Percentiles rank a stretch among this genome's conserved stretches.
These are phyloP conservation scores for Przewalskia tangutica DNA, from an alignment of 257 asterid species.

Conservation along the genomic window DNA sequence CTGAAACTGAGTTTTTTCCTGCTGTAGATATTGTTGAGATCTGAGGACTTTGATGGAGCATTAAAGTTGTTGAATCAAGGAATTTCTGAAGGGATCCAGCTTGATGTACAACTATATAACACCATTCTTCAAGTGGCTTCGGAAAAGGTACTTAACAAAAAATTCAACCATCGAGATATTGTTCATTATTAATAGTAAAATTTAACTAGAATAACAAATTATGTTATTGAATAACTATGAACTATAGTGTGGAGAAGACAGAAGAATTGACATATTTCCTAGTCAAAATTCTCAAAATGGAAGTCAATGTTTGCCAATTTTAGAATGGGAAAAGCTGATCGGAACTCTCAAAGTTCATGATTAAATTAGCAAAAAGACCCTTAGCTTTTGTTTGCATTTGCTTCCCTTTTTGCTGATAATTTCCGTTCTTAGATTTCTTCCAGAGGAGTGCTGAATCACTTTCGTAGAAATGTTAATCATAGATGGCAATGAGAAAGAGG, in stretches of 20 bases:
- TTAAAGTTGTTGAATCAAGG: conserved; percentile 39
- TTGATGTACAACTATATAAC: conserved; percentile 54
- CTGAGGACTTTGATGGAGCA: conserved; percentile 44
- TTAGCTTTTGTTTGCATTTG: background rate
- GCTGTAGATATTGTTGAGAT: conserved; percentile 40
- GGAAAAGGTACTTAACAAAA: conserved; percentile 38
- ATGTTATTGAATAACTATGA: background rate
- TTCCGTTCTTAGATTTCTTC: background rate
- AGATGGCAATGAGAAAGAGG: background rate
- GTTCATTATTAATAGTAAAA: background rate
- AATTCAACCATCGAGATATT: background rate
- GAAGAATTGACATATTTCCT: background rate
- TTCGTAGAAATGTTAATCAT: background rate
- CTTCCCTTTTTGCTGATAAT: background rate
- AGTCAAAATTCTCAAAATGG: background rate
- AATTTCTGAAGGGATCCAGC: conserved; percentile 42
- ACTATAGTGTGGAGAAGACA: background rate
- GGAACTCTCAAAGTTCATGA: background rate
- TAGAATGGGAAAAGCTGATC: background rate
- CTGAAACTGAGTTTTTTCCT: background rate
- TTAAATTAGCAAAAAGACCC: background rate
- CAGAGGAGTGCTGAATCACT: background rate
- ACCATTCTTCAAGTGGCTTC: conserved; percentile 54
- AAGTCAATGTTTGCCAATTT: background rate
- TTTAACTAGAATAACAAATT: background rate